Evolutionary conservation across 139 green algal genomes (phyloP).

Genomic region (Deuterostichococcus epilithicus): DNA sequence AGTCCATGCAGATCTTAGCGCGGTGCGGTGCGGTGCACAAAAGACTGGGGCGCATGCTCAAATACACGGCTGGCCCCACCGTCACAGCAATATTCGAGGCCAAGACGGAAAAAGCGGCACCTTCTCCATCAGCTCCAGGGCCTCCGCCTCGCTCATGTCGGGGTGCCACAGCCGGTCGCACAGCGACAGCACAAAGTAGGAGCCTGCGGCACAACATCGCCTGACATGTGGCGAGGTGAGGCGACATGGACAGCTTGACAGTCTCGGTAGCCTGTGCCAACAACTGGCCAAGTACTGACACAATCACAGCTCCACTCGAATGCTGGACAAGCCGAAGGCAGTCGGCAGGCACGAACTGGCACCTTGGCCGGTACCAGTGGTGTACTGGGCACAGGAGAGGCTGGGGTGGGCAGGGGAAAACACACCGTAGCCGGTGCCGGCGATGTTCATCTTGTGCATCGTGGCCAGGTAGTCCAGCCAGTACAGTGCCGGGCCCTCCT

Average conservation of each 20-base stretch:
- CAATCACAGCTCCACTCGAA: too few species aligned
- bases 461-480: slow-evolving; percentile 99
- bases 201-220: slow-evolving; percentile 40
- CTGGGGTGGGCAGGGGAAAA: neutral
- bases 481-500: slow-evolving; percentile 80
- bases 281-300: too few species aligned
- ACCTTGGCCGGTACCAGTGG: too few species aligned
- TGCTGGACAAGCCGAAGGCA: too few species aligned
- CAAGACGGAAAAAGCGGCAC: slow-evolving; percentile 45
- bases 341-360: too few species aligned
- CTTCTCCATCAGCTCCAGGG: slow-evolving; percentile 82
- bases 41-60: too few species aligned
- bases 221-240: neutral
- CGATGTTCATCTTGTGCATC: slow-evolving; percentile 94
- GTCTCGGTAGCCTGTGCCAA: too few species aligned
- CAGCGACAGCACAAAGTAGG: slow-evolving; percentile 91
- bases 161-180: slow-evolving; percentile 94
- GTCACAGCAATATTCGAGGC: too few species aligned
- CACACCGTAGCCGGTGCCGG: slow-evolving; percentile 93
- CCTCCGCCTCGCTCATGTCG: slow-evolving; percentile 83
- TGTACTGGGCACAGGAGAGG: too few species aligned
- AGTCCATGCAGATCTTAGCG: too few species aligned
- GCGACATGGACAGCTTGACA: neutral
- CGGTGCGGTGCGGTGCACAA: too few species aligned
- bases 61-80: too few species aligned